Evolutionary conservation across 257 asterid species (phyloP), one percentile per base, ranked within the genome.

Genomic region (Leonotis leonurus): DNA sequence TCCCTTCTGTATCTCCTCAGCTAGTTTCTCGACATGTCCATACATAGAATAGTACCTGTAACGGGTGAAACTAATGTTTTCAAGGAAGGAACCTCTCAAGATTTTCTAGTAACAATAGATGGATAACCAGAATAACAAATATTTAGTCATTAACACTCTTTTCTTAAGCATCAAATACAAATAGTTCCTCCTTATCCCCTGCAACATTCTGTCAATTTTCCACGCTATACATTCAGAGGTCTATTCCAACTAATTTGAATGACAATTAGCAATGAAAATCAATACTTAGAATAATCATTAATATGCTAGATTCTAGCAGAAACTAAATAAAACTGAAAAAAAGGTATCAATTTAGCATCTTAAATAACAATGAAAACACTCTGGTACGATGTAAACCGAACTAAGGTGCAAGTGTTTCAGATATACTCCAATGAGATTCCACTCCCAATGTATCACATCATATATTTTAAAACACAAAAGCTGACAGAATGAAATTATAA

Each of bases 1-100:
- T 67, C 96, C 95, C 61, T 85, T 82, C 81, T 68, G 75, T 67
- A 88, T 88, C 75, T 80, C 96, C 63, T 88, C 86, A 13, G 95
- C 96, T 73, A 88, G 88, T 78, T 81, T 88, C 82, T 77, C 96
- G 60, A 88, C 95, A 75, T 85, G 96, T 17, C 90, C 95, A 52
- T 83, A 88, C 88, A 75, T 85, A 55, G 93, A 88, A 67, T 85
- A 88, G 73, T 83, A 88, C 73, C 96, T 83, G 65, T n/a, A 53
- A 58, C 39, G 14, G 54, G 55, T 45, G n/a, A 60, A 29, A 65
- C 64, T 11, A 33, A 30, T 51, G 33, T 44, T 50, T 30, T 65
- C 59, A 45, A 62, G 40, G 22, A 22, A 39, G 14, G 30, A 11
- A 13, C 5, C 39, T 46, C 22, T 13, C 22, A 16, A 16, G 27